A percentile compares a stretch with the other conserved stretches of the same genome.
phyloP scores from a whole-genome alignment of 2,329 filamentous ascomycete species.

The Cytospora schulzeri region DNA sequence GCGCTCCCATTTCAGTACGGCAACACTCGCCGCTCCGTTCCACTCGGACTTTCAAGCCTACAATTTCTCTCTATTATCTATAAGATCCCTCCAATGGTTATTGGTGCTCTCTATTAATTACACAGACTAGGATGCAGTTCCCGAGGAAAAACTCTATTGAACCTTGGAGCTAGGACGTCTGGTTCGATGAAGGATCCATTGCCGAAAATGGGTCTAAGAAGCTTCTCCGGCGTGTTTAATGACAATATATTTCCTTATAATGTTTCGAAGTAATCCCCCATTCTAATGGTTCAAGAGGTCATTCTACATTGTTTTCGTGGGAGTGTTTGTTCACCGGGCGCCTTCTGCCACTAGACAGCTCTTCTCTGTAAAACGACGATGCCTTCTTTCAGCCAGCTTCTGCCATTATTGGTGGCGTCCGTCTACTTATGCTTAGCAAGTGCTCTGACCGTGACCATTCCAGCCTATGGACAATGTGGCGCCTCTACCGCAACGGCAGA shows the following conservation, averaged over 20 bases:
- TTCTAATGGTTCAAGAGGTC: too few species aligned
- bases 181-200: too few species aligned
- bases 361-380: not conserved
- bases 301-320: too few species aligned
- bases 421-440: not conserved
- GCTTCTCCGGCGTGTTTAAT: too few species aligned
- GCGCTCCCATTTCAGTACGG: not conserved
- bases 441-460: slow-evolving; percentile 1
- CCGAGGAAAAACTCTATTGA: not conserved
- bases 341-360: not conserved
- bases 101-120: not conserved
- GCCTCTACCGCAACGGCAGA: slow-evolving; percentile 1
- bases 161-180: too few species aligned
- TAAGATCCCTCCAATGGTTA: slow-evolving; percentile 9
- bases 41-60: not conserved
- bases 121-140: not conserved
- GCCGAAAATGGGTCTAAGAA: too few species aligned
- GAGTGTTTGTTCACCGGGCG: too few species aligned
- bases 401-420: too few species aligned
- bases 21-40: not conserved
- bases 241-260: too few species aligned
- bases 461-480: slow-evolving; percentile 15
- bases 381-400: not conserved
- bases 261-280: too few species aligned
- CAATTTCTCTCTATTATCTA: not conserved